Evolutionary conservation across 805 yeast genomes (phyloP).

Genomic region (Candida oleophila): DNA sequence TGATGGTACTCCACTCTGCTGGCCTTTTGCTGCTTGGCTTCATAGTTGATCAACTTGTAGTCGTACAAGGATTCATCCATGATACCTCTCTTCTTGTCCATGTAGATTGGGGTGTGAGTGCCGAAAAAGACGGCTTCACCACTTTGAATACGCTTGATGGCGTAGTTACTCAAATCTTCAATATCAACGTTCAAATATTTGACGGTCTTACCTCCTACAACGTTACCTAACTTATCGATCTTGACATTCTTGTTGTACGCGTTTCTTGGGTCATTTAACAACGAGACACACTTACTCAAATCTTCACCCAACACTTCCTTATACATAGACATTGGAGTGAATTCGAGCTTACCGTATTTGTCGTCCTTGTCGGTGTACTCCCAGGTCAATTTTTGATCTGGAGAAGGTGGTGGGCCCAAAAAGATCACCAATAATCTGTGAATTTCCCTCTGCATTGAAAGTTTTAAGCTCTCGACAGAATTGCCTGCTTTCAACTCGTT

Average conservation of each 20-base stretch:
- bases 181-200: constrained; percentile 17
- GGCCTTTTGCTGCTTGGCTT: constrained; percentile 14
- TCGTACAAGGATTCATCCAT: constrained; percentile 17
- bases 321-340: constrained; percentile 18
- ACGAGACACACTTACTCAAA: constrained; percentile 15
- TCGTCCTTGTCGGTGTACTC: constrained; percentile 16
- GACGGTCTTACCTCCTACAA: constrained; percentile 16
- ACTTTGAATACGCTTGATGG: constrained; percentile 13
- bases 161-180: constrained; percentile 14
- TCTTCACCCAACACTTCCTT: constrained; percentile 13
- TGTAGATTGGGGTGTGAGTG: constrained; percentile 20
- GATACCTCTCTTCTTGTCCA: constrained; percentile 20
- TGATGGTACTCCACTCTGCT: constrained; percentile 17
- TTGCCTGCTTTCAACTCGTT: constrained; percentile 4
- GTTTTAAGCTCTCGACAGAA: constrained; percentile 2
- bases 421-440: constrained; percentile 18
- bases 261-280: constrained; percentile 20
- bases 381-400: constrained; percentile 12
- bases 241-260: constrained; percentile 13
- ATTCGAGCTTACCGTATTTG: constrained; percentile 10
- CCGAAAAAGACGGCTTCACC: constrained; percentile 20
- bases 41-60: constrained; percentile 14
- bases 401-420: constrained; percentile 19
- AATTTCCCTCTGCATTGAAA: constrained; percentile 16
- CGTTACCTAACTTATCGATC: constrained; percentile 18